These are phyloP conservation scores for Gossypium bickii DNA, from an alignment of 345 rosid genomes.

Conservation along the genomic window DNA sequence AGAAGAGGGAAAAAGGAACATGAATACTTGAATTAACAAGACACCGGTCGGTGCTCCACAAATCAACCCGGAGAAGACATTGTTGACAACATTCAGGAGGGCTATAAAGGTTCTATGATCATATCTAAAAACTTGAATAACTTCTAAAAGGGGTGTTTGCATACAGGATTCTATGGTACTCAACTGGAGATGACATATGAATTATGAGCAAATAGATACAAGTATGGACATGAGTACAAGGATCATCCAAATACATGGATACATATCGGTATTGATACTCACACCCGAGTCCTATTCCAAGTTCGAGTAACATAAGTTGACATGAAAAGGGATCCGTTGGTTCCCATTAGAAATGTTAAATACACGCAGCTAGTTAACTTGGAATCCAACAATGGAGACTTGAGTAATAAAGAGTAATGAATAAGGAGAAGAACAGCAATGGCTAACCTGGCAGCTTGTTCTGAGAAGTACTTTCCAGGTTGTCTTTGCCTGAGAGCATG, in stretches of 20 bases:
- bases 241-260: not conserved
- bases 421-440: slow-evolving; percentile 6
- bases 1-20: not conserved
- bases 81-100: not conserved
- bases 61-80: not conserved
- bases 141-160: not conserved
- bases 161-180: not conserved
- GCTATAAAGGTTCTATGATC: not conserved
- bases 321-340: no score
- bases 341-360: not conserved
- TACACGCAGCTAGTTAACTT: not conserved
- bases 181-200: not conserved
- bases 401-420: not conserved
- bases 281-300: not conserved
- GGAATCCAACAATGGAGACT: not conserved
- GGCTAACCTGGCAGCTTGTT: slow-evolving; percentile 80
- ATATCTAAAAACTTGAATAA: not conserved
- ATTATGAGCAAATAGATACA: not conserved
- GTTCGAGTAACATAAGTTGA: not conserved
- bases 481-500: slow-evolving; percentile 78
- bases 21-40: not conserved
- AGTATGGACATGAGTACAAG: not conserved
- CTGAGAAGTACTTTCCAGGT: slow-evolving; percentile 80
- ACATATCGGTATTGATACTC: not conserved
- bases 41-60: not conserved